phyloP scores from a whole-genome alignment of 306 rosid species.

The Lathyrus tuberosus region DNA sequence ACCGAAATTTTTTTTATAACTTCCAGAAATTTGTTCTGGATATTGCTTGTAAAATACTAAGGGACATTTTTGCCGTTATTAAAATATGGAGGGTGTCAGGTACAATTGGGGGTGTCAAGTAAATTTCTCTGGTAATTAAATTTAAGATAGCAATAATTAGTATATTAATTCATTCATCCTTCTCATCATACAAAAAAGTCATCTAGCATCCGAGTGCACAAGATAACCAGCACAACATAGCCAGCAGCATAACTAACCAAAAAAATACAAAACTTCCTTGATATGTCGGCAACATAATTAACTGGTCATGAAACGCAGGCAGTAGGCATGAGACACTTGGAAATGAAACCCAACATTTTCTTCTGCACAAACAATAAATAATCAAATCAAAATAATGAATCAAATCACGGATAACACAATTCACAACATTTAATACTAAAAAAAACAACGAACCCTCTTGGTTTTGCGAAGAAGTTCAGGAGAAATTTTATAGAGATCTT shows the following conservation, averaged over 20 bases:
- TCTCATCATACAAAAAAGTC: too few relatives aligned
- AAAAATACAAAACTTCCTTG: neutral
- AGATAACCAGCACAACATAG: slow-evolving; percentile 6
- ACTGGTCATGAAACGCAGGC: slow-evolving; percentile 66
- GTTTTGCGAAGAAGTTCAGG: slow-evolving; percentile 72
- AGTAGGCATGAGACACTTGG: slow-evolving; percentile 80
- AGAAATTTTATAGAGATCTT: slow-evolving; percentile 92
- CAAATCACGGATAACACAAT: neutral
- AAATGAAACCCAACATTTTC: slow-evolving; percentile 73
- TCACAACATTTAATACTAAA: neutral
- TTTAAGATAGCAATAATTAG: too few relatives aligned
- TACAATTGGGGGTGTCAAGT: too few relatives aligned
- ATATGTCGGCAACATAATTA: neutral
- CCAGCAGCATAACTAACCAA: neutral
- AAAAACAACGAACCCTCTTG: slow-evolving; percentile 50
- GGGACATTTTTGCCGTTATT: too few relatives aligned
- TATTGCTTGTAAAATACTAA: too few relatives aligned
- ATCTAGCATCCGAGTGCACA: neutral
- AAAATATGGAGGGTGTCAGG: too few relatives aligned
- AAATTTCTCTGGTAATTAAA: too few relatives aligned
- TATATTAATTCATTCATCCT: too few relatives aligned
- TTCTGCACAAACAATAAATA: slow-evolving; percentile 48
- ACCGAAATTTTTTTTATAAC: too few relatives aligned
- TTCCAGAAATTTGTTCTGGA: too few relatives aligned
- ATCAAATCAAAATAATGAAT: neutral